These are phyloP conservation scores for Zoysia matrella DNA, from an alignment of 202 grass and related monocot genomes.

Conservation along the genomic window DNA sequence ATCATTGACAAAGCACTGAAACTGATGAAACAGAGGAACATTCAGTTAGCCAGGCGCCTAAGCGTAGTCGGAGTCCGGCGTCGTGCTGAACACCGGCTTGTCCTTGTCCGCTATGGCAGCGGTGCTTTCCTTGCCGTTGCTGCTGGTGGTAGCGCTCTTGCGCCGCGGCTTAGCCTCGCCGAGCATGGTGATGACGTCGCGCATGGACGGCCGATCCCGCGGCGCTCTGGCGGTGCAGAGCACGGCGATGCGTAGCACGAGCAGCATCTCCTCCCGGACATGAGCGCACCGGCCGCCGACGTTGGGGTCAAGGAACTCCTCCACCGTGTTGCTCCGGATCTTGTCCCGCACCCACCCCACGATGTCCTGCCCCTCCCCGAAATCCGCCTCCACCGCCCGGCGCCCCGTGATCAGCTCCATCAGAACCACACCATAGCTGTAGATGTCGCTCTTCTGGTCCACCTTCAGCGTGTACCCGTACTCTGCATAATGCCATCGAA, in stretches of 20 bases:
- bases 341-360: slow-evolving; percentile 82
- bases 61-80: slow-evolving; percentile 61
- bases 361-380: slow-evolving; percentile 81
- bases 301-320: slow-evolving; percentile 61
- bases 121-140: background rate
- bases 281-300: slow-evolving; percentile 67
- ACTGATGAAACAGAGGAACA: background rate
- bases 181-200: slow-evolving; percentile 91
- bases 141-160: slow-evolving; percentile 59
- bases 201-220: slow-evolving; percentile 78
- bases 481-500: slow-evolving; percentile 43
- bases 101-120: slow-evolving; percentile 58
- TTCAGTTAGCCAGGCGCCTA: background rate
- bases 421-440: slow-evolving; percentile 92
- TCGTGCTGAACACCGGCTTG: slow-evolving; percentile 87
- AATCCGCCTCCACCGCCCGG: slow-evolving; percentile 68
- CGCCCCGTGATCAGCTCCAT: slow-evolving; percentile 89
- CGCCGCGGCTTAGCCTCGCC: slow-evolving; percentile 77
- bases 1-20: background rate
- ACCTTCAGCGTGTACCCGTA: slow-evolving; percentile 97
- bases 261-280: slow-evolving; percentile 92
- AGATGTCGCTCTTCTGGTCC: slow-evolving; percentile 97
- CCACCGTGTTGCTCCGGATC: slow-evolving; percentile 62
- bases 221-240: slow-evolving; percentile 71
- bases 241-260: no score